Evolutionary conservation across 129 eudicot species (phyloP).

Genomic region (Logfia minima): DNA sequence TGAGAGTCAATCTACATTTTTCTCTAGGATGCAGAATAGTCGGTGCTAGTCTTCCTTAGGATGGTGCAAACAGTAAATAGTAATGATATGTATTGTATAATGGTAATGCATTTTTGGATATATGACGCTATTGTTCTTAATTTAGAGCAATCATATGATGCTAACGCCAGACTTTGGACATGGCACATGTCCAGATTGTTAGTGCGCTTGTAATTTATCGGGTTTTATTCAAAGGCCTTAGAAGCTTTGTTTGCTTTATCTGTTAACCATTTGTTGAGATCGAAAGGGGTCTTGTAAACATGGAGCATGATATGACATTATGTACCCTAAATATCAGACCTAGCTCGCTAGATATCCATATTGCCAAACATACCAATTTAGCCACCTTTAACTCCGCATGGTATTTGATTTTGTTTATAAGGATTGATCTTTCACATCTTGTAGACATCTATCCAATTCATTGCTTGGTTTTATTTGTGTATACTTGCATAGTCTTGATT

Average conservation of each 20-base stretch:
- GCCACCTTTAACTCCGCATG: neutral
- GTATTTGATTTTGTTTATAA: neutral
- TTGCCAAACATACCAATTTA: neutral
- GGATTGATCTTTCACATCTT: neutral
- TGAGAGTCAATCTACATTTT: neutral
- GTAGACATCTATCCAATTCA: neutral
- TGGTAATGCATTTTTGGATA: slow-evolving; percentile 19
- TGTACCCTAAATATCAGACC: neutral
- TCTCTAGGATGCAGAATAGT: slow-evolving; percentile 14
- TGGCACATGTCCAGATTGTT: neutral
- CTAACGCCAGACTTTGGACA: neutral
- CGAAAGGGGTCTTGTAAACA: neutral
- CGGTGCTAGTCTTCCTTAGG: neutral
- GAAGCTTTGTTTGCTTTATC: slow-evolving; percentile 21
- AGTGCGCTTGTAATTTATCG: slow-evolving; percentile 11
- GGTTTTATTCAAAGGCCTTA: neutral
- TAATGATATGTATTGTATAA: slow-evolving; percentile 22
- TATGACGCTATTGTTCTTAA: neutral
- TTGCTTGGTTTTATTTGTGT: neutral
- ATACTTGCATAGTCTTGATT: neutral
- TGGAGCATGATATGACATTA: neutral
- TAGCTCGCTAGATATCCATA: too few relatives aligned
- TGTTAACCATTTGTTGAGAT: neutral
- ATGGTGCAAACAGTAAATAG: slow-evolving; percentile 35
- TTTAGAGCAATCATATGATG: neutral